These are phyloP conservation scores for Stentor roeselii DNA, from an alignment of 73 alveolate species.

Conservation along the genomic window DNA sequence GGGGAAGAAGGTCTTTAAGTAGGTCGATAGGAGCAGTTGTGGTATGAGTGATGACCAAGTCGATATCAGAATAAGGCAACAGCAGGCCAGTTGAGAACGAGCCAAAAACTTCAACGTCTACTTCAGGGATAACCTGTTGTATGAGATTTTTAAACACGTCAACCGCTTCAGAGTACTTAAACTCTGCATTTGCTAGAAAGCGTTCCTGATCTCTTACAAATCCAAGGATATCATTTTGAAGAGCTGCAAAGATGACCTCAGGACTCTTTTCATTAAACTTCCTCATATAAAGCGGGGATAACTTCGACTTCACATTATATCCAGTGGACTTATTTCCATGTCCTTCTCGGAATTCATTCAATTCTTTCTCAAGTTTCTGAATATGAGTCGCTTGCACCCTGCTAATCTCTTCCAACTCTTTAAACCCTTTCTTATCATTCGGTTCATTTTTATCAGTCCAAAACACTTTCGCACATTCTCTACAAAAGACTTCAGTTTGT, in stretches of 20 bases:
- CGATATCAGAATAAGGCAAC: slow-evolving; percentile 21
- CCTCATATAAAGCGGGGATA: not conserved
- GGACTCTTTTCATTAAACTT: not conserved
- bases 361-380: not conserved
- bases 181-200: not conserved
- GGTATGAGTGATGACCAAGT: not conserved
- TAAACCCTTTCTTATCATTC: not conserved
- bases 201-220: not conserved
- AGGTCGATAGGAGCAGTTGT: not conserved
- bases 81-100: not conserved
- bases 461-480: not conserved
- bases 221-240: not conserved
- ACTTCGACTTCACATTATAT: not conserved
- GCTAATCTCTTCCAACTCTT: not conserved
- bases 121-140: not conserved
- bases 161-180: not conserved
- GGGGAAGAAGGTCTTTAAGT: not conserved
- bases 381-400: not conserved
- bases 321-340: not conserved
- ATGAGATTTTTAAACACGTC: too few relatives aligned
- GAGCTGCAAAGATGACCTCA: not conserved
- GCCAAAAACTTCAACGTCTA: not conserved
- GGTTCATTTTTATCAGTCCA: not conserved
- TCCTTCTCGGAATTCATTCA: not conserved
- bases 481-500: not conserved